Base-by-base conservation (phyloP, 2,329 filamentous ascomycete species). In the Trichoderma semiorbis region DNA sequence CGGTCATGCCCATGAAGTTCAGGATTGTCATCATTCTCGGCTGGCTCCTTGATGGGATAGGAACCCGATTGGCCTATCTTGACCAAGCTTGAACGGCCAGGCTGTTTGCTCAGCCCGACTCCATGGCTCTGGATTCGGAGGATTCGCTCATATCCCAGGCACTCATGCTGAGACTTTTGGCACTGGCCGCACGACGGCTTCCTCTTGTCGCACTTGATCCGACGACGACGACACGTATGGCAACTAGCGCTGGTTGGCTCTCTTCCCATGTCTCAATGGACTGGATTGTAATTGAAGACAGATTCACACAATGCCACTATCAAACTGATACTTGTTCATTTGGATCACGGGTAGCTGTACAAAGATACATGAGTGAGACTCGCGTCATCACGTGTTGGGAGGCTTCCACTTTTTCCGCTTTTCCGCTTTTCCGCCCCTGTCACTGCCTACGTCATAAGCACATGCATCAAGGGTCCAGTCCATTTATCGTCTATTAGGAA, bases 221-320 rank as follows among this genome's bases (percentile, higher is more conserved):
- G 64, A 4, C 64, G 64, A 18, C 50, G 50, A 10, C 64, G 50
- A 34, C 64, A 66, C 1, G 64, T 66, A 34, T 66, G 64, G 8
- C 64, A 66, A 24, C 32, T 55, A 24, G 32, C 21, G 3, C 64
- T 66, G 3, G 47, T 66, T 34, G 47, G 47, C 47, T 66, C 63
- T 57, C 64, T 55, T 5, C 64, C 64, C 64, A 66, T 66, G 11
- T 57, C 28, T 53, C n/a, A 14, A 1, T 24, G 47, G n/a, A 24
- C n/a, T 53, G 47, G 5, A 7, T 24, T 12, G 47, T 3, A 62
- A 16, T 1, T 34, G 28, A 24, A 32, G 3, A 34, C 18, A 60
- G 6, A 8, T 30, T 7, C 6, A 30, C 28, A 14, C 18, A 60
- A 11, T 34, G 28, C n/a, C 55, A 12, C 0, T 34, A 12, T 60